Percentiles rank a stretch among this genome's conserved stretches.
Evolutionary conservation across 2,329 filamentous ascomycete species (phyloP).

Genomic region (Diaporthe humulicola): DNA sequence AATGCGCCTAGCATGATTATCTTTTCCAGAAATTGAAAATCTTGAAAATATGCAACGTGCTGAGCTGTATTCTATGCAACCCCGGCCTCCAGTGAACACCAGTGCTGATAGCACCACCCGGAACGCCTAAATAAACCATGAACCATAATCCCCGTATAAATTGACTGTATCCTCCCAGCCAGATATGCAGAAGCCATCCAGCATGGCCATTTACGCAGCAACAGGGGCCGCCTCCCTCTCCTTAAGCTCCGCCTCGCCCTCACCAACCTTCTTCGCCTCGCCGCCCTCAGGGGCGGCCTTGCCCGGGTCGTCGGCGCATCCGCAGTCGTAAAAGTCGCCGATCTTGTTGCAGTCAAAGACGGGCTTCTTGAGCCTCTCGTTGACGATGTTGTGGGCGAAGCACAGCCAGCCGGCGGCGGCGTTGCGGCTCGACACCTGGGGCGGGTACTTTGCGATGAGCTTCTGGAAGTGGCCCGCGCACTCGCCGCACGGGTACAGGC

Average conservation of each 20-base stretch:
- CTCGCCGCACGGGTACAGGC: constrained; percentile 79
- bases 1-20: not conserved
- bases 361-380: constrained; percentile 72
- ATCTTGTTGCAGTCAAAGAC: constrained; percentile 76
- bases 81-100: constrained; percentile 14
- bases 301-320: constrained; percentile 73
- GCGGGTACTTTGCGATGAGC: constrained; percentile 72
- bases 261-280: constrained; percentile 40
- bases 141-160: not conserved
- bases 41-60: not conserved
- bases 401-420: constrained; percentile 77
- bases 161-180: not conserved
- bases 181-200: constrained; percentile 36
- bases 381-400: constrained; percentile 77
- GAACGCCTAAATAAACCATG: constrained; percentile 15
- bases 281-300: constrained; percentile 51
- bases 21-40: too few relatives aligned
- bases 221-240: constrained; percentile 38
- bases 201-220: not conserved
- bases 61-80: constrained; percentile 24
- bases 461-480: constrained; percentile 77
- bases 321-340: constrained; percentile 80
- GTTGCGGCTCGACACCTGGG: constrained; percentile 74
- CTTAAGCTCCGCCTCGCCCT: constrained; percentile 42
- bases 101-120: not conserved